Percentiles rank a stretch among this genome's conserved stretches.
These are phyloP conservation scores for Penicillium brevicompactum DNA, from an alignment of 2,329 filamentous ascomycete species.

Conservation along the genomic window DNA sequence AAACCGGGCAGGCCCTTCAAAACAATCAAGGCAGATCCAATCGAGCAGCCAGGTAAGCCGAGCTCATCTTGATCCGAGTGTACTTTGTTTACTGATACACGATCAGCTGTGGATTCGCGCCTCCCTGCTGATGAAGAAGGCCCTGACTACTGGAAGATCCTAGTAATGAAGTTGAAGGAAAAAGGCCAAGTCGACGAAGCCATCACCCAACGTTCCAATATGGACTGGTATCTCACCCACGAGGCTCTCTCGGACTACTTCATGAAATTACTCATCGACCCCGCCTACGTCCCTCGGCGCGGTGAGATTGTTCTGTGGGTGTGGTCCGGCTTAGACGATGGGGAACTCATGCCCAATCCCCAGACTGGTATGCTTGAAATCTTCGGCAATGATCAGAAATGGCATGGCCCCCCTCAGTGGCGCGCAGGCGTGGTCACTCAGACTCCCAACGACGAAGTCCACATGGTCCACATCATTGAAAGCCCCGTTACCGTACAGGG, in stretches of 20 bases:
- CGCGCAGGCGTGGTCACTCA: slow-evolving; percentile 60
- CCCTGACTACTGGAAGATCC: slow-evolving; percentile 26
- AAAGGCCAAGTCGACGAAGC: slow-evolving; percentile 44
- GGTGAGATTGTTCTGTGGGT: slow-evolving; percentile 62
- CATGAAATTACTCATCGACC: slow-evolving; percentile 44
- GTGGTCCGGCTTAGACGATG: slow-evolving; percentile 29
- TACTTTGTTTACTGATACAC: background rate
- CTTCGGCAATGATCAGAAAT: slow-evolving; percentile 38
- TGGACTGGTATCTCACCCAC: slow-evolving; percentile 60
- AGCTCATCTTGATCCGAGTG: background rate
- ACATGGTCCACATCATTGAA: slow-evolving; percentile 49
- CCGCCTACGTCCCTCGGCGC: slow-evolving; percentile 55
- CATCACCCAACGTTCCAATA: slow-evolving; percentile 53
- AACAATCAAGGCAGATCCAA: slow-evolving; percentile 10
- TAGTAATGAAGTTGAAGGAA: slow-evolving; percentile 50
- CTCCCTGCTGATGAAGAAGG: slow-evolving; percentile 14
- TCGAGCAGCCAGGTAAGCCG: background rate
- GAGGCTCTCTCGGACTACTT: slow-evolving; percentile 46
- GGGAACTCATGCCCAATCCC: slow-evolving; percentile 41
- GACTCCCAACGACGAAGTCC: slow-evolving; percentile 46
- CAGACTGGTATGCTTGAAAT: slow-evolving; percentile 32
- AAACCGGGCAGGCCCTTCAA: slow-evolving; percentile 4
- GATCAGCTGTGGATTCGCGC: background rate
- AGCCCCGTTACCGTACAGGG: slow-evolving; percentile 38
- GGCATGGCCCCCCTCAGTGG: slow-evolving; percentile 51